Conservation (phyloP, 352 stramenopile species). For the Globisporangium spinosum region DNA sequence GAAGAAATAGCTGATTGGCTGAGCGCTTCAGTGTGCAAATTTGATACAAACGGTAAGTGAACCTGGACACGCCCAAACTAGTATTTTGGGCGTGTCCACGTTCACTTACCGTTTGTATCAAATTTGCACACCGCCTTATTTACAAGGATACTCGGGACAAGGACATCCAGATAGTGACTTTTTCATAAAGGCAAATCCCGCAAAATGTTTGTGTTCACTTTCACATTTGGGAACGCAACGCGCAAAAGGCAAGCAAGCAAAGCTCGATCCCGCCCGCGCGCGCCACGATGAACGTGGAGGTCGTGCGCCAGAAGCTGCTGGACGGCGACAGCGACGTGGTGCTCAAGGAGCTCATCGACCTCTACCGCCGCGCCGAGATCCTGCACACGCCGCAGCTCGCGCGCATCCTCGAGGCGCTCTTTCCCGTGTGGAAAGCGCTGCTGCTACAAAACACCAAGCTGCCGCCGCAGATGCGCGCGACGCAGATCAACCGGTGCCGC, state of each 20-base stretch:
- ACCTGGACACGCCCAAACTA: too few relatives aligned
- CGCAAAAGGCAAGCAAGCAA: background rate
- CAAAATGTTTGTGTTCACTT: conserved; percentile 2
- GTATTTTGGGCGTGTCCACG: too few relatives aligned
- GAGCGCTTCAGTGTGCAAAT: too few relatives aligned
- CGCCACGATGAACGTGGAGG: conserved; percentile 81
- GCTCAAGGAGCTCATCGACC: conserved; percentile 82
- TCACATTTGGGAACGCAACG: conserved; percentile 3
- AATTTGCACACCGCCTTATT: too few relatives aligned
- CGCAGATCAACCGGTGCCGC: conserved; percentile 84
- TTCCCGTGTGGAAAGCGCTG: conserved; percentile 88
- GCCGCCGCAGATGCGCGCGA: conserved; percentile 68
- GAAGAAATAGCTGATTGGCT: too few relatives aligned
- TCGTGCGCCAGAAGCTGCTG: conserved; percentile 82
- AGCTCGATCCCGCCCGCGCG: background rate
- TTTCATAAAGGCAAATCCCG: background rate
- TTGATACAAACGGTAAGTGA: too few relatives aligned
- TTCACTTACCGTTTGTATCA: too few relatives aligned
- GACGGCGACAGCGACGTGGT: conserved; percentile 68
- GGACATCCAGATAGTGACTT: too few relatives aligned
- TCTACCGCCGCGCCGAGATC: conserved; percentile 85
- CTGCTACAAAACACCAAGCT: conserved; percentile 82
- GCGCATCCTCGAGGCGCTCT: conserved; percentile 89
- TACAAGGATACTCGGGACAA: too few relatives aligned
- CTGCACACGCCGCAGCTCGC: conserved; percentile 89